Evolutionary conservation across 176 grass and related monocot species (phyloP).

Genomic region (Triticum turgidum): DNA sequence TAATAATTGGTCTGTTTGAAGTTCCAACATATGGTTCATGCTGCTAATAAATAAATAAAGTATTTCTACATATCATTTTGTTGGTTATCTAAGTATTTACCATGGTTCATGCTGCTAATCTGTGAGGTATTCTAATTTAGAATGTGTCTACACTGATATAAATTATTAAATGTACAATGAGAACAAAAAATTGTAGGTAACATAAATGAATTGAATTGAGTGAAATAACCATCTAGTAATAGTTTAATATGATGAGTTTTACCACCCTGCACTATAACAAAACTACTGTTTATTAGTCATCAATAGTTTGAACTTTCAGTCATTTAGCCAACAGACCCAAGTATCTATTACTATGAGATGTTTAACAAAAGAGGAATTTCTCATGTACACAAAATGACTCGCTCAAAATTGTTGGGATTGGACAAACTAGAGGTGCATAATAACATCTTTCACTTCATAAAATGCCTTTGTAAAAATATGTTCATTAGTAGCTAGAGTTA

Average conservation of each 20-base stretch:
- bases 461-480: neutral
- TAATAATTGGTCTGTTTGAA: slow-evolving; percentile 13
- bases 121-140: neutral
- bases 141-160: neutral
- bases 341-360: neutral
- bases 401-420: neutral
- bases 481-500: slow-evolving; percentile 4
- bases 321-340: slow-evolving; percentile 15
- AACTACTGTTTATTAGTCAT: neutral
- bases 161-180: neutral
- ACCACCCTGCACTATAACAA: neutral
- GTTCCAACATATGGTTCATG: slow-evolving; percentile 4
- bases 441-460: neutral
- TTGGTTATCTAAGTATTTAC: neutral
- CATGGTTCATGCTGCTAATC: neutral
- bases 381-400: neutral
- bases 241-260: neutral
- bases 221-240: slow-evolving; percentile 3
- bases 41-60: neutral
- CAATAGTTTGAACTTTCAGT: slow-evolving; percentile 9
- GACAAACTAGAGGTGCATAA: neutral
- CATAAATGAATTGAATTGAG: neutral
- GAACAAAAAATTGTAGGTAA: neutral
- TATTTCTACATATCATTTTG: neutral
- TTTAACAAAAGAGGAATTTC: neutral